These are phyloP conservation scores for Amniculicola lignicola DNA, from an alignment of 495 filamentous ascomycete genomes.

Conservation along the genomic window DNA sequence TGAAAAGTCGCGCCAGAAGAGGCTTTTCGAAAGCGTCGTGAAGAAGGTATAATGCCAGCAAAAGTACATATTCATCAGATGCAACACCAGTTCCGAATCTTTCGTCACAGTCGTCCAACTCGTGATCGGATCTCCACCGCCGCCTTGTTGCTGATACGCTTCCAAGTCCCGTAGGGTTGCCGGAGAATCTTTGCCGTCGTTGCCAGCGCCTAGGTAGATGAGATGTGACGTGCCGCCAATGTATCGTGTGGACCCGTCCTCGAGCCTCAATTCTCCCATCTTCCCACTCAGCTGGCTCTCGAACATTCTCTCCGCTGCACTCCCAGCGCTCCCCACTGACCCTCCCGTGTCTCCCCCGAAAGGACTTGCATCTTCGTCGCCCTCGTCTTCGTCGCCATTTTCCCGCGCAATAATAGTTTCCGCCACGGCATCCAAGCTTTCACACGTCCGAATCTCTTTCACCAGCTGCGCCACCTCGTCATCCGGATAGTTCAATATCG, in stretches of 20 bases:
- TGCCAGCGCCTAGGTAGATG: slow-evolving; percentile 61
- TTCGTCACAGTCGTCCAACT: slow-evolving; percentile 87
- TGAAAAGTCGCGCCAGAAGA: slow-evolving; percentile 86
- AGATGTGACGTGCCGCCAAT: slow-evolving; percentile 94
- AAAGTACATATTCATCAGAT: slow-evolving; percentile 96
- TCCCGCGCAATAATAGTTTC: slow-evolving; percentile 67
- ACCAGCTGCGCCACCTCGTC: slow-evolving; percentile 80
- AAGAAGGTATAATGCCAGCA: slow-evolving; percentile 98
- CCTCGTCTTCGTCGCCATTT: slow-evolving; percentile 41
- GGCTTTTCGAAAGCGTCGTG: slow-evolving; percentile 80
- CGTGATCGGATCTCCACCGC: slow-evolving; percentile 65
- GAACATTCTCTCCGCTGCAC: slow-evolving; percentile 56
- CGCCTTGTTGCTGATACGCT: slow-evolving; percentile 49
- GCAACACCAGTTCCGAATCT: slow-evolving; percentile 72
- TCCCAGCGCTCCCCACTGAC: too few relatives aligned
- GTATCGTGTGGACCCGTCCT: slow-evolving; percentile 88
- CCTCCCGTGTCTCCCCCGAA: not conserved
- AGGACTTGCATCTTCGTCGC: slow-evolving; percentile 41
- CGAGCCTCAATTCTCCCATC: slow-evolving; percentile 83
- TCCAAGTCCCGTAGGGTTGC: slow-evolving; percentile 37
- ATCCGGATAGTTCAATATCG: slow-evolving; percentile 82
- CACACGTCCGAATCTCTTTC: slow-evolving; percentile 83
- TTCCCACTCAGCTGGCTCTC: slow-evolving; percentile 86
- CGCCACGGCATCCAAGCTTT: slow-evolving; percentile 86
- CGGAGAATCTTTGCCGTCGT: slow-evolving; percentile 42